Evolutionary conservation across 129 eudicot species (phyloP).

Genomic region (Ambrosia trifida): DNA sequence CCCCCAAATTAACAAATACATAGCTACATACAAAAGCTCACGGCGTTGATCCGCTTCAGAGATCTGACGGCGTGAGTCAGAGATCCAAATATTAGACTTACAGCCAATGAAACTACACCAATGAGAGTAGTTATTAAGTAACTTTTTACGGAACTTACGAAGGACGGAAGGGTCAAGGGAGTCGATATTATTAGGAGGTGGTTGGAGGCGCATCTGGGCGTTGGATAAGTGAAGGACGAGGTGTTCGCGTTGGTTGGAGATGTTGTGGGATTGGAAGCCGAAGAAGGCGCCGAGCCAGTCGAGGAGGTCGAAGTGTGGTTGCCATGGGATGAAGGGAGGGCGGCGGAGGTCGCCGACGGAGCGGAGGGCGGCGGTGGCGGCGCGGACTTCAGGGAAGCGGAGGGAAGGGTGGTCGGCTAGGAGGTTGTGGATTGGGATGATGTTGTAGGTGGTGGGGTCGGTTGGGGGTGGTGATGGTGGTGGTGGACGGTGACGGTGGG

Average conservation of each 20-base stretch:
- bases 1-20: constrained; percentile 82
- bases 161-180: constrained; percentile 63
- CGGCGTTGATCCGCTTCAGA: constrained; percentile 54
- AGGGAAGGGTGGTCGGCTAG: constrained; percentile 87
- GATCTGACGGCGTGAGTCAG: constrained; percentile 52
- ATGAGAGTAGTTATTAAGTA: constrained; percentile 58
- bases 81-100: constrained; percentile 70
- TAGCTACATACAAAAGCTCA: constrained; percentile 62
- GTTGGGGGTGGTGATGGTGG: constrained; percentile 21
- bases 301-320: constrained; percentile 62
- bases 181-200: constrained; percentile 77
- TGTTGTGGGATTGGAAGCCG: constrained; percentile 76
- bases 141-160: constrained; percentile 58
- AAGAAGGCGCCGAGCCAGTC: constrained; percentile 88
- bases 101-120: constrained; percentile 82
- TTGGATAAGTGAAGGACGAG: constrained; percentile 81
- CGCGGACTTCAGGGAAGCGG: constrained; percentile 91
- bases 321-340: constrained; percentile 72
- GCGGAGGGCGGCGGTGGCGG: constrained; percentile 78
- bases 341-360: constrained; percentile 72
- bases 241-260: constrained; percentile 79
- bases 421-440: constrained; percentile 81
- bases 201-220: constrained; percentile 83
- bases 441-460: constrained; percentile 52
- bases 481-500: constrained; percentile 40